Evolutionary conservation across 2,329 filamentous ascomycete genomes (phyloP).

Genomic region (Phialophora macrospora): DNA sequence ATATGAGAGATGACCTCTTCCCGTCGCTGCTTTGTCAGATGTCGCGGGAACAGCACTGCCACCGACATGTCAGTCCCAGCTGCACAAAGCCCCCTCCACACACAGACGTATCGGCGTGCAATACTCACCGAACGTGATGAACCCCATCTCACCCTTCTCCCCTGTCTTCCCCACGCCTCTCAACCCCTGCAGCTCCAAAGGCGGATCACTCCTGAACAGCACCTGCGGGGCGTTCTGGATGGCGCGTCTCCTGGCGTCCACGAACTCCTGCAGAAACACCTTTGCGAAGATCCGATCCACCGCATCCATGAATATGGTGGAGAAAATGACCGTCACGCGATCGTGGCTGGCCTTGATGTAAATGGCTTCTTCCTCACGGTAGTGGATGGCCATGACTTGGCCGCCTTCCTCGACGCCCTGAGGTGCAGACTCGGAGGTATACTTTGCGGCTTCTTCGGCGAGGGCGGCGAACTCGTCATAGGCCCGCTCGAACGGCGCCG

Average conservation of each 20-base stretch:
- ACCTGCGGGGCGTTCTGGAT: slow-evolving; percentile 99
- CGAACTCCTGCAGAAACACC: slow-evolving; percentile 98
- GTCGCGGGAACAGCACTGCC: slow-evolving; percentile 85
- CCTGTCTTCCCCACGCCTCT: slow-evolving; percentile 77
- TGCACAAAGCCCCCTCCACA: not conserved
- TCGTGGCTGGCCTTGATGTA: slow-evolving; percentile 98
- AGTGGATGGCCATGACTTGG: slow-evolving; percentile 93
- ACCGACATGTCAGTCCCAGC: not conserved
- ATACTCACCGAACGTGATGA: slow-evolving; percentile 89
- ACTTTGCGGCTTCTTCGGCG: slow-evolving; percentile 86
- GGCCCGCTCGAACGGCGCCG: slow-evolving; percentile 94
- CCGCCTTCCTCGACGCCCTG: slow-evolving; percentile 89
- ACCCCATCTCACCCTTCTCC: slow-evolving; percentile 81
- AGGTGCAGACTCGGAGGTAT: slow-evolving; percentile 90
- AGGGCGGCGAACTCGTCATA: slow-evolving; percentile 90
- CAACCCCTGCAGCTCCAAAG: slow-evolving; percentile 85
- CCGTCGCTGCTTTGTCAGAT: slow-evolving; percentile 87
- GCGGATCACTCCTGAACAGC: slow-evolving; percentile 91
- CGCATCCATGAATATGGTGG: slow-evolving; percentile 96
- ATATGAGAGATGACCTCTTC: slow-evolving; percentile 98
- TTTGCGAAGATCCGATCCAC: slow-evolving; percentile 97
- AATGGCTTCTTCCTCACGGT: slow-evolving; percentile 97
- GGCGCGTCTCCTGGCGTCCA: slow-evolving; percentile 89
- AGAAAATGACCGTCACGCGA: slow-evolving; percentile 98
- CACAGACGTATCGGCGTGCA: not conserved